Percentiles rank a stretch among this genome's conserved stretches.
Conservation (phyloP, 495 filamentous ascomycete species). For the Talaromyces ruber region DNA sequence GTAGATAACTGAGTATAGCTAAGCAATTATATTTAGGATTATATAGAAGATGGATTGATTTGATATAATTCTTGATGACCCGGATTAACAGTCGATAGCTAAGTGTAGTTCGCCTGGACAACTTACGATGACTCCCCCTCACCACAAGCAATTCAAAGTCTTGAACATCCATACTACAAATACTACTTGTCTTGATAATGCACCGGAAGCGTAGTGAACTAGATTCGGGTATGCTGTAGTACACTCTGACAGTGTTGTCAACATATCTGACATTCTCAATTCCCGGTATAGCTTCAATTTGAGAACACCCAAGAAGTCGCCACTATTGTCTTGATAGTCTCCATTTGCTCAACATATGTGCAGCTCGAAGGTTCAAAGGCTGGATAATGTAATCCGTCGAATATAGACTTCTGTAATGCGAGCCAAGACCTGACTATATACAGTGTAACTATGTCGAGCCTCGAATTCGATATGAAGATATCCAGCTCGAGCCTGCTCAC, state of each 20-base stretch:
- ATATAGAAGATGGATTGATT: not conserved
- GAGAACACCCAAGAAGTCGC: not conserved
- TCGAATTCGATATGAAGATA: not conserved
- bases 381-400: not conserved
- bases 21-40: not conserved
- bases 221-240: not conserved
- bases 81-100: not conserved
- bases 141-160: not conserved
- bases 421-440: not conserved
- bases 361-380: not conserved
- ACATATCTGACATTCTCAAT: not conserved
- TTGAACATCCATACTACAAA: not conserved
- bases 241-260: not conserved
- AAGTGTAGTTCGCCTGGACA: not conserved
- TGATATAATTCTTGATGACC: not conserved
- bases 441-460: not conserved
- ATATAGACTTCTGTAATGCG: not conserved
- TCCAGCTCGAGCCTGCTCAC: not conserved
- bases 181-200: not conserved
- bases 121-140: not conserved
- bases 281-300: not conserved
- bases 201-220: not conserved
- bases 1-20: not conserved
- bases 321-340: not conserved
- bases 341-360: not conserved